Base-by-base conservation (phyloP, 1,284 basidiomycete genomes). In the Rhodotorula sp. region DNA sequence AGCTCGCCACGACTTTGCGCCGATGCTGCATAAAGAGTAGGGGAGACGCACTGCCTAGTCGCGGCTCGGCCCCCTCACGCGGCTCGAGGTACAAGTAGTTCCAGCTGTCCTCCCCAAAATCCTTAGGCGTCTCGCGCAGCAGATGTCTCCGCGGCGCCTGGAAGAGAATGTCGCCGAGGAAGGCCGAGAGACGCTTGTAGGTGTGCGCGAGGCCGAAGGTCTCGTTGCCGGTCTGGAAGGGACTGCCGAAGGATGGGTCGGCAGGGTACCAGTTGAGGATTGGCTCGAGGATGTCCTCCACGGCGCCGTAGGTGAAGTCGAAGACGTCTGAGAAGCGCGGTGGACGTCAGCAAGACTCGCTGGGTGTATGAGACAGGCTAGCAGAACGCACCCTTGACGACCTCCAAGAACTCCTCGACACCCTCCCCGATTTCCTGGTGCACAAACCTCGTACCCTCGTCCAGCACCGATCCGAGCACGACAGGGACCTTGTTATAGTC, bases 81-180 rank as follows among this genome's bases (percentile, higher is more conserved):
- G 56, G 37, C 51, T 74, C 73, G 11, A 46, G 57, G 46, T 57
- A 74, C 24, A 64, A 0, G 16, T 59, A 74, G 28, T 69, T 72
- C 73, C 73, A 74, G 44, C 57, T 59, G n/a, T 71, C 65, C 46
- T 72, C 70, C 2, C 68, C 70, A 51, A 74, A 74, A 44, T 74
- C 73, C 56, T 74, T 74, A 1, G 73, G 70, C 62, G 73, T 74
- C 64, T 74, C 70, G 8, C 70, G 47, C n/a, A 74, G 30, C 11
- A 74, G 70, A 37, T 69, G 66, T 53, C 73, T 22, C 34, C 73
- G 15, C 37, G 73, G 73, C 22, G 73, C 73, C 52, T 74, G 70
- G 55, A 74, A 74, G 24, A 74, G 60, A 53, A 74, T 59, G 52
- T 74, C 73, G 40, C 73, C 73, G 50, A 74, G 30, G 22, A 74